Conservation (phyloP, 1,139 yeast genomes). For the Meyerozyma sp. region DNA sequence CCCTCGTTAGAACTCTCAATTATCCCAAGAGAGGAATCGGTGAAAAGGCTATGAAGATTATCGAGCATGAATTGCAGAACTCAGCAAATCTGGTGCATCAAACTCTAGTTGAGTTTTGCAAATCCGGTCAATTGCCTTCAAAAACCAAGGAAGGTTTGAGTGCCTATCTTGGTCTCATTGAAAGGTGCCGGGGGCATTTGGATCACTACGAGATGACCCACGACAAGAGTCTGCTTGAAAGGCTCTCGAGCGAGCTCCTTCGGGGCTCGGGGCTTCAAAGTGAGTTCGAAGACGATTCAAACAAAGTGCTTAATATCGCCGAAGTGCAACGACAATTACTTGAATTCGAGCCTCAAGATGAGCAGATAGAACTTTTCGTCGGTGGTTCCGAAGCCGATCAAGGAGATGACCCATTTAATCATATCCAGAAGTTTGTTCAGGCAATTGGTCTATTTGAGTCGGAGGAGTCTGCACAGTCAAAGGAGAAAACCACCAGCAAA, state of each 20-base stretch:
- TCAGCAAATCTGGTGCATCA: neutral
- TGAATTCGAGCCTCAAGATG: slow-evolving; percentile 44
- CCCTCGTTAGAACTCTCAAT: slow-evolving; percentile 52
- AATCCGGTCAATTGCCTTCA: slow-evolving; percentile 6
- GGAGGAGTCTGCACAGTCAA: slow-evolving; percentile 8
- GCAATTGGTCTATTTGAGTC: slow-evolving; percentile 56
- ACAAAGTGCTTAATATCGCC: slow-evolving; percentile 31
- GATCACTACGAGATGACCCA: slow-evolving; percentile 4
- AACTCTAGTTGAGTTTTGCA: neutral
- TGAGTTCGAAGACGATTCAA: slow-evolving; percentile 23
- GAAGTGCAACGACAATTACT: slow-evolving; percentile 41
- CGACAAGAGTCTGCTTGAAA: neutral
- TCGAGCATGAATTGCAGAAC: slow-evolving; percentile 18
- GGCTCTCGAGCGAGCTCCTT: slow-evolving; percentile 6
- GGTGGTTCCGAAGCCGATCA: slow-evolving; percentile 17
- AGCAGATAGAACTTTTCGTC: slow-evolving; percentile 26
- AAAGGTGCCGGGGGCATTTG: slow-evolving; percentile 17
- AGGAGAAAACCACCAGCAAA: slow-evolving; percentile 12
- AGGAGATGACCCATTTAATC: slow-evolving; percentile 17
- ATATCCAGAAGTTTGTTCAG: slow-evolving; percentile 48
- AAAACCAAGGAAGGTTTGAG: slow-evolving; percentile 14
- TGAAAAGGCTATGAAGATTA: slow-evolving; percentile 38
- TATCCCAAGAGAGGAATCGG: slow-evolving; percentile 75
- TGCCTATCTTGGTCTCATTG: slow-evolving; percentile 26
- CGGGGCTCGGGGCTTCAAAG: slow-evolving; percentile 30